Evolutionary conservation across 495 filamentous ascomycete genomes (phyloP).

Genomic region (Penicillium pulvis): DNA sequence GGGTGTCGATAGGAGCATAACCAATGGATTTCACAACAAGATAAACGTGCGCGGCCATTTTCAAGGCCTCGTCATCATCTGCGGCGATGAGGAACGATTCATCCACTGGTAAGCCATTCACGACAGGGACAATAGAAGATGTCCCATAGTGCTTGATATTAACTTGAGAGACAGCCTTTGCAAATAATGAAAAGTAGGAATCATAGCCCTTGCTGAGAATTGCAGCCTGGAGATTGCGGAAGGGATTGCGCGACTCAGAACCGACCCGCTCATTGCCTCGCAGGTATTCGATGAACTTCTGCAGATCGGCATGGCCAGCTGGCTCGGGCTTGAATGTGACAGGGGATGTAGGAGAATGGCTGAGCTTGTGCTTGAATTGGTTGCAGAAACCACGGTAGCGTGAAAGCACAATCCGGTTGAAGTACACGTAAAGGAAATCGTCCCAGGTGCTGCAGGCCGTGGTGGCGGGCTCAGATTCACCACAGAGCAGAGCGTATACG

Average conservation of each 20-base stretch:
- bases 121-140: constrained; percentile 34
- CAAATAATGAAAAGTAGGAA: constrained; percentile 39
- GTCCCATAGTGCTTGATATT: constrained; percentile 22
- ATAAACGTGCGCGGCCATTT: constrained; percentile 52
- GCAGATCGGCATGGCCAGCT: constrained; percentile 41
- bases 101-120: constrained; percentile 32
- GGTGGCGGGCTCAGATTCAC: constrained; percentile 75
- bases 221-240: constrained; percentile 51
- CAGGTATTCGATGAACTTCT: constrained; percentile 42
- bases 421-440: constrained; percentile 87
- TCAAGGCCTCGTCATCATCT: constrained; percentile 43
- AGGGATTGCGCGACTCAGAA: constrained; percentile 45
- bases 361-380: constrained; percentile 47
- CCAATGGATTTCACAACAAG: constrained; percentile 43
- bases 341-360: constrained; percentile 34
- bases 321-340: constrained; percentile 42
- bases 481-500: constrained; percentile 85
- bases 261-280: constrained; percentile 39
- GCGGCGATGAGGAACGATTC: constrained; percentile 42
- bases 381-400: constrained; percentile 50
- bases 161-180: constrained; percentile 42
- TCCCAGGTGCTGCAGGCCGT: constrained; percentile 81
- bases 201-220: constrained; percentile 45
- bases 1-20: constrained; percentile 37
- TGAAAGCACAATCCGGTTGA: constrained; percentile 74